phyloP scores from a whole-genome alignment of 2,329 filamentous ascomycete genomes.

The Cyphellophora attinorum region DNA sequence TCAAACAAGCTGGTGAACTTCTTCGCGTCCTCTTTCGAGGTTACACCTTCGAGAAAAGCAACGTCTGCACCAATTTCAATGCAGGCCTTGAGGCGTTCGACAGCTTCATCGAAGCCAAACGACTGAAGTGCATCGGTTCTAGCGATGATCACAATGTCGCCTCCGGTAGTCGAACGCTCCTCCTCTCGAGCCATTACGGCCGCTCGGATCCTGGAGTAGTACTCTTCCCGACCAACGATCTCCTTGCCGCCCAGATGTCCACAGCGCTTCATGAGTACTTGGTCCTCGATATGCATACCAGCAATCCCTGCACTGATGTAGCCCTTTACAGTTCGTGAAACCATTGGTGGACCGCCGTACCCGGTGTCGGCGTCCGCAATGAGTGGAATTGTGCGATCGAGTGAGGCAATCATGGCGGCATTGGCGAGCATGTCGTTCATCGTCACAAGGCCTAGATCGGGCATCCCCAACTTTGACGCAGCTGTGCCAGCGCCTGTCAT shows the following conservation, averaged over 20 bases:
- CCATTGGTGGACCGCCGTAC: constrained; percentile 40
- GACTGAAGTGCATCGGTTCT: constrained; percentile 27
- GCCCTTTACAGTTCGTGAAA: constrained; percentile 39
- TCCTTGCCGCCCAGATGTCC: constrained; percentile 31
- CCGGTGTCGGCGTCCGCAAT: constrained; percentile 46
- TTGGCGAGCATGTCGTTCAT: constrained; percentile 44
- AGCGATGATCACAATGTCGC: constrained; percentile 35
- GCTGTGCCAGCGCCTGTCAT: constrained; percentile 52
- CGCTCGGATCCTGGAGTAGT: constrained; percentile 26
- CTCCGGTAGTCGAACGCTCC: constrained; percentile 10
- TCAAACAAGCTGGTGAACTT: constrained; percentile 24
- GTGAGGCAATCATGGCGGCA: constrained; percentile 44
- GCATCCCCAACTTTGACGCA: constrained; percentile 36
- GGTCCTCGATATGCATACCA: constrained; percentile 48
- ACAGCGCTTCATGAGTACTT: constrained; percentile 28
- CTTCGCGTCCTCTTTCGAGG: constrained; percentile 26
- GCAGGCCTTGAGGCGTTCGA: constrained; percentile 26
- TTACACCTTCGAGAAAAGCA: constrained; percentile 31
- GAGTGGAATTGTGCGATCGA: constrained; percentile 34
- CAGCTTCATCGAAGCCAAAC: constrained; percentile 29
- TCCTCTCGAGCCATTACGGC: constrained; percentile 29
- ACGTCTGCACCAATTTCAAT: constrained; percentile 30
- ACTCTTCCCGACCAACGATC: constrained; percentile 25
- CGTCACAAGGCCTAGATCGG: constrained; percentile 42
- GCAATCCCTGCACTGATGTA: constrained; percentile 46